phyloP scores from a whole-genome alignment of 768 basidiomycete species.

The Boletus barrowsii region DNA sequence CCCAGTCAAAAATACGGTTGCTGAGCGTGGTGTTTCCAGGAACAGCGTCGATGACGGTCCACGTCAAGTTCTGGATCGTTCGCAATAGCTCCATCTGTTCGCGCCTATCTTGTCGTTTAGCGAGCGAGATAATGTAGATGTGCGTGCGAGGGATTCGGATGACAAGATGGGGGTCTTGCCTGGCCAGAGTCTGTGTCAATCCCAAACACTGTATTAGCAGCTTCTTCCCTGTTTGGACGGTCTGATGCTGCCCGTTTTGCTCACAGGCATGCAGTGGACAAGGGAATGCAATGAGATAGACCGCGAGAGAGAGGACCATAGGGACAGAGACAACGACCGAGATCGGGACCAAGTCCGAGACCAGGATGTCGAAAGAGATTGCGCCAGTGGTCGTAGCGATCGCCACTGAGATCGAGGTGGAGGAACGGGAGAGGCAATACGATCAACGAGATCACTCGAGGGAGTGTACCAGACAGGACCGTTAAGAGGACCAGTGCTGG shows the following conservation, averaged over 20 bases:
- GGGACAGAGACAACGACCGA: slow-evolving; percentile 9
- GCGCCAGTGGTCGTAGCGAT: too few species aligned
- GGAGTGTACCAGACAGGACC: slow-evolving; percentile 19
- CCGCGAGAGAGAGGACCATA: slow-evolving; percentile 17
- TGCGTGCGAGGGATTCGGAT: slow-evolving; percentile 39
- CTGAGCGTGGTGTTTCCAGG: slow-evolving; percentile 40
- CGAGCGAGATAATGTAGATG: slow-evolving; percentile 61
- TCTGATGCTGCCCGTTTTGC: too few species aligned
- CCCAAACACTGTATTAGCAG: too few species aligned
- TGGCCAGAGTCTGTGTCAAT: too few species aligned
- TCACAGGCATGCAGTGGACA: neutral
- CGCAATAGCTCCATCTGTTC: slow-evolving; percentile 56
- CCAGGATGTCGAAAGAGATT: slow-evolving; percentile 29
- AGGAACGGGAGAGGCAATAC: slow-evolving; percentile 7
- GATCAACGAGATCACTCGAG: slow-evolving; percentile 13
- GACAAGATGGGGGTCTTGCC: neutral
- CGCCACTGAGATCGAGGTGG: slow-evolving; percentile 25
- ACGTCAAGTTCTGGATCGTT: slow-evolving; percentile 42
- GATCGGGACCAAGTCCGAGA: slow-evolving; percentile 27
- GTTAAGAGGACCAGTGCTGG: slow-evolving; percentile 5
- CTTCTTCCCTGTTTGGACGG: too few species aligned
- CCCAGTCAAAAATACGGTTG: slow-evolving; percentile 40
- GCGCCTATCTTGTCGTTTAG: slow-evolving; percentile 52
- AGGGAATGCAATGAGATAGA: slow-evolving; percentile 10
- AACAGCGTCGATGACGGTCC: slow-evolving; percentile 54